phyloP scores from a whole-genome alignment of 2,329 filamentous ascomycete species.

The Emergomyces orientalis region DNA sequence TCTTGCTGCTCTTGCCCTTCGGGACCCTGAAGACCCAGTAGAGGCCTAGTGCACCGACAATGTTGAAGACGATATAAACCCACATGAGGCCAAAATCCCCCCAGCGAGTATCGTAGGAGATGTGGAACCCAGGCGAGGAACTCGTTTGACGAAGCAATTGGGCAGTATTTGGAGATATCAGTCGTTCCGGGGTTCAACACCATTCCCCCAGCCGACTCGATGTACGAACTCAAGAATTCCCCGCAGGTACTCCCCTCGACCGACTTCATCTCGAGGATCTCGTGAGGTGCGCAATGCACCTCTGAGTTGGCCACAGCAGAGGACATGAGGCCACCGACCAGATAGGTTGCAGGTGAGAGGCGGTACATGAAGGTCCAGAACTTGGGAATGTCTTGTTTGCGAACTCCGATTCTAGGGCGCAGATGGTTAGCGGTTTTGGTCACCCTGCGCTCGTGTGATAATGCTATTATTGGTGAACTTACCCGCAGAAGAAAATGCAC shows the following conservation, averaged over 20 bases:
- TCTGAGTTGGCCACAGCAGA: conserved; percentile 23
- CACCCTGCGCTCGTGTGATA: conserved; percentile 40
- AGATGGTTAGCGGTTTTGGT: background rate
- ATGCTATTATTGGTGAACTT: conserved; percentile 33
- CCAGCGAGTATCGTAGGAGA: conserved; percentile 45
- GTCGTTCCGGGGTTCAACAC: conserved; percentile 39
- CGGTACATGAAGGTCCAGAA: conserved; percentile 75
- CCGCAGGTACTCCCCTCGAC: conserved; percentile 55
- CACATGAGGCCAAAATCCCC: conserved; percentile 62
- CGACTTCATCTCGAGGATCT: conserved; percentile 29
- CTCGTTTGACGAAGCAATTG: conserved; percentile 37
- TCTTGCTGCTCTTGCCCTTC: conserved; percentile 19
- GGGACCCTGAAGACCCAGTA: conserved; percentile 56
- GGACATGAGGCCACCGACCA: conserved; percentile 33
- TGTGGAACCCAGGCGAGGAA: conserved; percentile 37
- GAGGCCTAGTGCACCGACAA: conserved; percentile 46
- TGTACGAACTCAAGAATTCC: conserved; percentile 39
- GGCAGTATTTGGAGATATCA: conserved; percentile 43
- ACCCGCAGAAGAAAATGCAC: conserved; percentile 52
- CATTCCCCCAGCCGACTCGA: conserved; percentile 29
- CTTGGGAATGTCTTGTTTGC: background rate
- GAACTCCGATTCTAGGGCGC: background rate
- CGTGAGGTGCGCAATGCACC: conserved; percentile 25
- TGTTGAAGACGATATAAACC: conserved; percentile 57
- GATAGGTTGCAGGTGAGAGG: conserved; percentile 55